phyloP scores from a whole-genome alignment of 2,329 filamentous ascomycete species.

The Nemania abortiva region DNA sequence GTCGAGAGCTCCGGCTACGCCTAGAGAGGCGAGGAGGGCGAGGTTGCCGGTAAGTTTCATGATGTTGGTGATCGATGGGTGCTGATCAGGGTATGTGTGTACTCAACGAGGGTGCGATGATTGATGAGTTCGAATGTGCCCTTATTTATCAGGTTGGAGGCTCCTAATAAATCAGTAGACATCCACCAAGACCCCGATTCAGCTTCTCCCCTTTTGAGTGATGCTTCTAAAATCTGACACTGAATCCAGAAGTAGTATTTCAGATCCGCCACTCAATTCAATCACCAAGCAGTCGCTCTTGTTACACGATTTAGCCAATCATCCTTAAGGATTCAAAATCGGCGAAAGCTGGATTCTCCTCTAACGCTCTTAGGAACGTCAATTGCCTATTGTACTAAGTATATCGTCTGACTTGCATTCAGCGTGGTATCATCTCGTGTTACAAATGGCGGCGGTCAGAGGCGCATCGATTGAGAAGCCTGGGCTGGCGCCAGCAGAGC shows the following conservation, averaged over 20 bases:
- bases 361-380: constrained; percentile 15
- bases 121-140: constrained; percentile 13
- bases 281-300: constrained; percentile 14
- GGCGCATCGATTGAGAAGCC: constrained; percentile 9
- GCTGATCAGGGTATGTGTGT: constrained; percentile 13
- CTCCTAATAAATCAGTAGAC: constrained; percentile 23
- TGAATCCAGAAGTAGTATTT: constrained; percentile 19
- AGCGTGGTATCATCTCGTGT: constrained; percentile 21
- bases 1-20: constrained; percentile 26
- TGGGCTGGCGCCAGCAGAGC: constrained; percentile 30
- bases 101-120: constrained; percentile 3
- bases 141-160: constrained; percentile 13
- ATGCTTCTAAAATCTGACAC: constrained; percentile 25
- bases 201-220: constrained; percentile 9
- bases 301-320: constrained; percentile 19
- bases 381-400: constrained; percentile 11
- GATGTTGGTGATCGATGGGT: constrained; percentile 9
- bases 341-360: constrained; percentile 9
- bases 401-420: constrained; percentile 12
- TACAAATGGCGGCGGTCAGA: constrained; percentile 13
- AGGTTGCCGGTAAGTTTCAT: constrained; percentile 24
- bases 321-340: constrained; percentile 11
- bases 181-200: constrained; percentile 16
- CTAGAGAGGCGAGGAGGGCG: constrained; percentile 27
- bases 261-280: constrained; percentile 21